Base-by-base conservation (phyloP, 495 filamentous ascomycete genomes). In the Penicillium taxi region DNA sequence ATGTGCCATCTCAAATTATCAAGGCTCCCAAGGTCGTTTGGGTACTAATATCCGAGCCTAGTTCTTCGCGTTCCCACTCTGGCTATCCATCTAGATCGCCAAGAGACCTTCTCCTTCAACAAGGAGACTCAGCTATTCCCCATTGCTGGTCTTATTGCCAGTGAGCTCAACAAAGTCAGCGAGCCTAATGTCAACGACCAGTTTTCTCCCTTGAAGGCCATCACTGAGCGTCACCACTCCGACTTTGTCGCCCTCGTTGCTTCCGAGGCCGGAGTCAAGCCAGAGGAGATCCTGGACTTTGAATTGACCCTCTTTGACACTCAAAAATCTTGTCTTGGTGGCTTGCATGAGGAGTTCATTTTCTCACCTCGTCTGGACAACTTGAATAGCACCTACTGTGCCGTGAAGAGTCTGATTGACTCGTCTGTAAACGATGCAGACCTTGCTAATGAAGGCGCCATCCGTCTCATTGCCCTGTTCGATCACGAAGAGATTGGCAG, bases 401-500 rank as follows among this genome's bases (percentile, higher is more conserved):
- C 79, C 47, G 74, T 83, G 24, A 68, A 78, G 45, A 85, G 83
- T 43, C 69, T 99, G 37, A 87, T 96, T 48, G 71, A 80, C 25
- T 94, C 87, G 1, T 59, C 90, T n/a, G 62, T 61, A n/a, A 63
- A 72, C 4, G 45, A 69, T 3, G 61, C 69, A 1, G 63, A 75
- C 1, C 70, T 96, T 21, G 77, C 87, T 20, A 57, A 81, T 12
- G 91, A 96, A 47, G 62, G 75, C 2, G 77, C 74, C 25, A 95
- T 96, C 51, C 86, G 91, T 16, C 69, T 99, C 8, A 81, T 95
- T 50, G 78, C 86, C 15, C 79, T 88, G 48, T 99, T 96, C 57
- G 91, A 99, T 57, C 91, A 99, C 66, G 91, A 99, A 58, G 91
- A 99, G 53, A 89, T 96, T 51, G 93, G 91, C 30, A 93, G 84